Evolutionary conservation across 148 eudicot species (phyloP).

Genomic region (Dianthus caryophyllus): DNA sequence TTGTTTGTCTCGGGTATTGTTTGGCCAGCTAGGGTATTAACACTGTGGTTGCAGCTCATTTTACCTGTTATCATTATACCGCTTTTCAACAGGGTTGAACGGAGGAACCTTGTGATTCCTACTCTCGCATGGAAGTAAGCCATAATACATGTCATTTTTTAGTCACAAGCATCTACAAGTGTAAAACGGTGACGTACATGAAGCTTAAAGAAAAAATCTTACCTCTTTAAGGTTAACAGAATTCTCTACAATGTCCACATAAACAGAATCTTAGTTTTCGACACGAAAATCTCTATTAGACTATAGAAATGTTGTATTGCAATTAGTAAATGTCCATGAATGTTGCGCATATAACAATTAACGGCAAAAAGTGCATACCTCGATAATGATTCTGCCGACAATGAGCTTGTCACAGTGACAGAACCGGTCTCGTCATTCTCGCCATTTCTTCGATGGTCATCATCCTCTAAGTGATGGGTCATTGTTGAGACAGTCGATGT

Average conservation of each 20-base stretch:
- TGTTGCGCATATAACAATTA: neutral
- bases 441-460: slow-evolving; percentile 92
- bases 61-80: slow-evolving; percentile 72
- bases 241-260: slow-evolving; percentile 82
- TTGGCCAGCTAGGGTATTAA: slow-evolving; percentile 32
- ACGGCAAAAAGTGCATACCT: slow-evolving; percentile 35
- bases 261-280: slow-evolving; percentile 89
- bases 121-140: too few relatives aligned
- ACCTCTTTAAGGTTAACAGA: slow-evolving; percentile 85
- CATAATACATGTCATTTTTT: too few relatives aligned
- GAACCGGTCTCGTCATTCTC: slow-evolving; percentile 89
- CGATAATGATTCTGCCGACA: slow-evolving; percentile 57
- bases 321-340: neutral
- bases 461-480: slow-evolving; percentile 88
- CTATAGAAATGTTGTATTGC: slow-evolving; percentile 29
- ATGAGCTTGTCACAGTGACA: slow-evolving; percentile 73
- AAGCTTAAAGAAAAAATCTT: too few relatives aligned
- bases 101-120: slow-evolving; percentile 75
- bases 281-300: slow-evolving; percentile 87
- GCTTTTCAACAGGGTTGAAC: slow-evolving; percentile 82
- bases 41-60: neutral
- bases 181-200: too few relatives aligned
- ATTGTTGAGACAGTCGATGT: slow-evolving; percentile 70
- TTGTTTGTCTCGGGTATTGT: slow-evolving; percentile 63
- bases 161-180: too few relatives aligned